A percentile compares a stretch with the other conserved stretches of the same genome.
phyloP scores from a whole-genome alignment of 2,329 filamentous ascomycete genomes.

The Ophiocordyceps australis region DNA sequence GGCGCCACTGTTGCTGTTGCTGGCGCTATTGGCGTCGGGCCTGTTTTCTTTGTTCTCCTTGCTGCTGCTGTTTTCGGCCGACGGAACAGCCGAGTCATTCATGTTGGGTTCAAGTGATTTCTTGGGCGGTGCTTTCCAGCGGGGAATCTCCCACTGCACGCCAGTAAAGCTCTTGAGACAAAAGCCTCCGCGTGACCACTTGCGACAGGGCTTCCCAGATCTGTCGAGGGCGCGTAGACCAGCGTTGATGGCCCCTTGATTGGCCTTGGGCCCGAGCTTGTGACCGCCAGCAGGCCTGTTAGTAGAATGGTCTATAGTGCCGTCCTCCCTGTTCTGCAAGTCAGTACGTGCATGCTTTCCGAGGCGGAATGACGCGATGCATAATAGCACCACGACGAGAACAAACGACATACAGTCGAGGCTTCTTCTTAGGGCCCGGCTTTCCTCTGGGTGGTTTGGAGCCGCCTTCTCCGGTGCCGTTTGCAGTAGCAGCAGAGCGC shows the following conservation, averaged over 20 bases:
- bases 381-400: background rate
- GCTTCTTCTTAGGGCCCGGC: constrained; percentile 93
- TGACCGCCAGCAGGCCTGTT: constrained; percentile 37
- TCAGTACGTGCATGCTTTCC: too few species aligned
- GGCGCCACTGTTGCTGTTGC: constrained; percentile 20
- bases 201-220: constrained; percentile 78
- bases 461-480: constrained; percentile 37
- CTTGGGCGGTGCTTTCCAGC: constrained; percentile 64
- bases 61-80: constrained; percentile 31
- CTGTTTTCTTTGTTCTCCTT: constrained; percentile 49
- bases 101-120: constrained; percentile 24
- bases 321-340: constrained; percentile 33
- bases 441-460: constrained; percentile 68
- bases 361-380: too few species aligned
- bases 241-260: constrained; percentile 93
- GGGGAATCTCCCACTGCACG: constrained; percentile 59
- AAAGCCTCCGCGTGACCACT: constrained; percentile 73
- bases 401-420: constrained; percentile 56
- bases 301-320: constrained; percentile 37
- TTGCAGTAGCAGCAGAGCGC: constrained; percentile 33
- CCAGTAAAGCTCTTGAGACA: constrained; percentile 86
- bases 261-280: constrained; percentile 90
- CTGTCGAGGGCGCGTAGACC: constrained; percentile 86
- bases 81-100: constrained; percentile 25
- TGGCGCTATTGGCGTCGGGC: constrained; percentile 27